Percentiles rank a stretch among this genome's conserved stretches.
Conservation (phyloP, 192 early-diverging fungal genomes). For the Phlyctochytrium bullatum region DNA sequence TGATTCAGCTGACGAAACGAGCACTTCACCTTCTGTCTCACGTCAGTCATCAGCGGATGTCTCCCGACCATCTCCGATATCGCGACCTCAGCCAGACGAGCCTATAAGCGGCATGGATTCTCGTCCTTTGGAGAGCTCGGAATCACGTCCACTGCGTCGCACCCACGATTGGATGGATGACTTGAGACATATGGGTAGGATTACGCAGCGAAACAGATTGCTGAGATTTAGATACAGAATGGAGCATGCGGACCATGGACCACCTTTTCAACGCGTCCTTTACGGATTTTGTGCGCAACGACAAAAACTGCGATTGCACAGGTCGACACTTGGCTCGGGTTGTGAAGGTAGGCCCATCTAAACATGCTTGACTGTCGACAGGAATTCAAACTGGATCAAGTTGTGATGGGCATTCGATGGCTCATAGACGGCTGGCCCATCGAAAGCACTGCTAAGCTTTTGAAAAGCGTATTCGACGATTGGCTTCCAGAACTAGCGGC, state of each 20-base stretch:
- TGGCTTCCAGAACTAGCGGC: constrained; percentile 44
- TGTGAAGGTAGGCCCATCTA: constrained; percentile 18
- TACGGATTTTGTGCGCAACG: constrained; percentile 38
- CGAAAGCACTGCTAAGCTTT: constrained; percentile 31
- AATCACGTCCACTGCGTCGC: not conserved
- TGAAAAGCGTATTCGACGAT: constrained; percentile 36
- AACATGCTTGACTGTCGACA: too few relatives aligned
- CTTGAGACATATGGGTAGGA: constrained; percentile 1
- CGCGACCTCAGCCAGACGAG: too few relatives aligned
- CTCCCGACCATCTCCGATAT: too few relatives aligned
- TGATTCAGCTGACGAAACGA: too few relatives aligned
- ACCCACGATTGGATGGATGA: not conserved
- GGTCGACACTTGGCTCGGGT: constrained; percentile 28
- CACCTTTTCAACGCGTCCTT: constrained; percentile 36
- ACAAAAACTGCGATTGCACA: constrained; percentile 37
- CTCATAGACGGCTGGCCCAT: constrained; percentile 39
- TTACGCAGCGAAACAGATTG: too few relatives aligned
- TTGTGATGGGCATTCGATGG: constrained; percentile 35
- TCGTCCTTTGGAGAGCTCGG: not conserved
- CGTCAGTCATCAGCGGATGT: too few relatives aligned
- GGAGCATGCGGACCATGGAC: constrained; percentile 46
- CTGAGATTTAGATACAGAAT: constrained; percentile 36
- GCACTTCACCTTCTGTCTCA: too few relatives aligned
- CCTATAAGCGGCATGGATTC: not conserved
- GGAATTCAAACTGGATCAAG: constrained; percentile 41